Evolutionary conservation across 495 filamentous ascomycete species (phyloP).

Genomic region (Penicillium paradoxum): DNA sequence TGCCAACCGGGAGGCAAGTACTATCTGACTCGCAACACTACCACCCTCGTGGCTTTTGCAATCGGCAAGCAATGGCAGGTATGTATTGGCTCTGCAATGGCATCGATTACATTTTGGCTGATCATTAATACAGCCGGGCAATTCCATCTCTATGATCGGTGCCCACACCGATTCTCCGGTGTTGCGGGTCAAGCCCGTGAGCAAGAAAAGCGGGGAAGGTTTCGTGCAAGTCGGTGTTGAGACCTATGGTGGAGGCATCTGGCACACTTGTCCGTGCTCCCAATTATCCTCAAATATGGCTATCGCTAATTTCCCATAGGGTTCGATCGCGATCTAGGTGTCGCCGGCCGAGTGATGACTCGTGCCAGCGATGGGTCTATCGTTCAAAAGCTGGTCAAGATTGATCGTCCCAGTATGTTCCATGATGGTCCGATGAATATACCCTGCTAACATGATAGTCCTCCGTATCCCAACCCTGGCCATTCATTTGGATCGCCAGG

Average conservation of each 20-base stretch:
- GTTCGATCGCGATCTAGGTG: constrained; percentile 93
- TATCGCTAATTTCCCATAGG: constrained; percentile 36
- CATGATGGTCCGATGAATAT: neutral
- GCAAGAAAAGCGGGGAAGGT: constrained; percentile 80
- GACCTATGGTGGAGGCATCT: constrained; percentile 85
- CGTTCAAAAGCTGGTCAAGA: constrained; percentile 79
- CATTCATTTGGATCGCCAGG: constrained; percentile 83
- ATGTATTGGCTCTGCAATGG: constrained; percentile 5
- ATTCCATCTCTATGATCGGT: constrained; percentile 90
- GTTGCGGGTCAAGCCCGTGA: constrained; percentile 87
- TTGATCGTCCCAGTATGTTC: constrained; percentile 72
- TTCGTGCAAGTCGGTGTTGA: constrained; percentile 95
- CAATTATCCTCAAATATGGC: neutral
- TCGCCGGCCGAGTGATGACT: constrained; percentile 85
- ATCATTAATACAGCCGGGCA: constrained; percentile 58
- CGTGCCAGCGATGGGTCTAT: constrained; percentile 68
- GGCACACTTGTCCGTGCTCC: constrained; percentile 52
- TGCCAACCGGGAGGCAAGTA: constrained; percentile 90
- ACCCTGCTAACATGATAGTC: constrained; percentile 39
- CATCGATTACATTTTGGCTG: neutral
- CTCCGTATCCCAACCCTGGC: constrained; percentile 88
- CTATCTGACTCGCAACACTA: constrained; percentile 90
- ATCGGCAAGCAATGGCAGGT: constrained; percentile 87
- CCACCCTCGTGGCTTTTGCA: constrained; percentile 90
- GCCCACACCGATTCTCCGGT: constrained; percentile 95